These are phyloP conservation scores for Brettanomyces sp. DNA, from an alignment of 805 yeast genomes.

Conservation along the genomic window DNA sequence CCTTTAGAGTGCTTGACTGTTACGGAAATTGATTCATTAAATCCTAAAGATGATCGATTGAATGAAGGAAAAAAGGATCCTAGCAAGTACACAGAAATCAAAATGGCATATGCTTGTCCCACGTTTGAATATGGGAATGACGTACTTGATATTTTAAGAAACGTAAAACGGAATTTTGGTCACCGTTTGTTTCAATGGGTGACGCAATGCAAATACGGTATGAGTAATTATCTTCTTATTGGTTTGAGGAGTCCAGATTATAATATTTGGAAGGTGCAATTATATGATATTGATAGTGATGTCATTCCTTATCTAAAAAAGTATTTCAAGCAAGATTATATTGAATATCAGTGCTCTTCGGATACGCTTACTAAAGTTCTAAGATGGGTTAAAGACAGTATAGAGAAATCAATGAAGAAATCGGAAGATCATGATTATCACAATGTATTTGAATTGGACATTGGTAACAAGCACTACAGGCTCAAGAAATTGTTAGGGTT, in stretches of 20 bases:
- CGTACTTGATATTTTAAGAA: background rate
- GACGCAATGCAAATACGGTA: slow-evolving; percentile 1
- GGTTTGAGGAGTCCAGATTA: background rate
- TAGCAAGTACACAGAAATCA: slow-evolving; percentile 1
- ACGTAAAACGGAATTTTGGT: background rate
- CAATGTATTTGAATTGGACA: too few relatives aligned
- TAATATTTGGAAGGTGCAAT: background rate
- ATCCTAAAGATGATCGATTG: too few relatives aligned
- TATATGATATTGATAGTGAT: background rate
- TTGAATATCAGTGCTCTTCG: background rate
- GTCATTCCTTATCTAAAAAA: slow-evolving; percentile 1
- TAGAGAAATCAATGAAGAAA: background rate
- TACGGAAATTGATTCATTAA: slow-evolving; percentile 1
- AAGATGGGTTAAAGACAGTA: background rate
- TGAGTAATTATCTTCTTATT: background rate
- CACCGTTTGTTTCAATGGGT: slow-evolving; percentile 1
- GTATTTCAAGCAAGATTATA: background rate
- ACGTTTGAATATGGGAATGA: background rate
- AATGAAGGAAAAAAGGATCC: background rate
- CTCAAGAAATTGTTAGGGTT: background rate
- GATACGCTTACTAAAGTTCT: background rate
- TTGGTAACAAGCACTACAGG: too few relatives aligned
- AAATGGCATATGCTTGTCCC: background rate
- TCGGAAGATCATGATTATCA: too few relatives aligned
- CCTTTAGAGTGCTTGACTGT: background rate